Evolutionary conservation across 2,329 filamentous ascomycete species (phyloP).

Genomic region (Exophiala dermatitidis): DNA sequence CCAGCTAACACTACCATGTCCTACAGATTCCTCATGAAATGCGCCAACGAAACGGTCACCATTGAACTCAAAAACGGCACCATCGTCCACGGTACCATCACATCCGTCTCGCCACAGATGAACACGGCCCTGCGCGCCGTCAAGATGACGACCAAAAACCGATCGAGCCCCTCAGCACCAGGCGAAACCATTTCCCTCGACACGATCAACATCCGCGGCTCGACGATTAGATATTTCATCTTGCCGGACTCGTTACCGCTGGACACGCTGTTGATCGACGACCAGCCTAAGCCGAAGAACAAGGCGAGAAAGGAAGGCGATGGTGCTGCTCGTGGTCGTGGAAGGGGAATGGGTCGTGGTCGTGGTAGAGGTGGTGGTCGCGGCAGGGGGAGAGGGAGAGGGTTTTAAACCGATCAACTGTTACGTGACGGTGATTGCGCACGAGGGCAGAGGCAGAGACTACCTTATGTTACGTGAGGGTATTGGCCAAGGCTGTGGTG

Average conservation of each 20-base stretch:
- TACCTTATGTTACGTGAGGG: too few relatives aligned
- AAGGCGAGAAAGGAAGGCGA: constrained; percentile 77
- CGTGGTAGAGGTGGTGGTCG: constrained; percentile 47
- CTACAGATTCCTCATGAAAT: constrained; percentile 98
- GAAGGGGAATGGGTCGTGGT: constrained; percentile 38
- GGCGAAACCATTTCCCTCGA: constrained; percentile 75
- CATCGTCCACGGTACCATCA: constrained; percentile 93
- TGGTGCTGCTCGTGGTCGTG: constrained; percentile 41
- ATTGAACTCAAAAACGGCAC: constrained; percentile 98
- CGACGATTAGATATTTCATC: constrained; percentile 93
- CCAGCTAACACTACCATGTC: neutral
- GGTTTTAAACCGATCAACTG: constrained; percentile 29
- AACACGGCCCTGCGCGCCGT: constrained; percentile 93
- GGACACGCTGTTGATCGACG: constrained; percentile 91
- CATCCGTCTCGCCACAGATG: constrained; percentile 95
- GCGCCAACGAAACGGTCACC: constrained; percentile 95
- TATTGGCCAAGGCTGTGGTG: too few relatives aligned
- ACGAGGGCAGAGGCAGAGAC: too few relatives aligned
- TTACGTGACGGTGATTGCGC: too few relatives aligned
- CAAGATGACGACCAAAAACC: constrained; percentile 88
- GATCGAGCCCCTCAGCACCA: constrained; percentile 34
- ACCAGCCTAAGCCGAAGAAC: constrained; percentile 98
- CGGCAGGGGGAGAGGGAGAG: constrained; percentile 45
- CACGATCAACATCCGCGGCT: constrained; percentile 93
- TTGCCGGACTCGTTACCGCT: constrained; percentile 91